Evolutionary conservation across 2,329 filamentous ascomycete genomes (phyloP).

Genomic region (Fusarium temperatum): DNA sequence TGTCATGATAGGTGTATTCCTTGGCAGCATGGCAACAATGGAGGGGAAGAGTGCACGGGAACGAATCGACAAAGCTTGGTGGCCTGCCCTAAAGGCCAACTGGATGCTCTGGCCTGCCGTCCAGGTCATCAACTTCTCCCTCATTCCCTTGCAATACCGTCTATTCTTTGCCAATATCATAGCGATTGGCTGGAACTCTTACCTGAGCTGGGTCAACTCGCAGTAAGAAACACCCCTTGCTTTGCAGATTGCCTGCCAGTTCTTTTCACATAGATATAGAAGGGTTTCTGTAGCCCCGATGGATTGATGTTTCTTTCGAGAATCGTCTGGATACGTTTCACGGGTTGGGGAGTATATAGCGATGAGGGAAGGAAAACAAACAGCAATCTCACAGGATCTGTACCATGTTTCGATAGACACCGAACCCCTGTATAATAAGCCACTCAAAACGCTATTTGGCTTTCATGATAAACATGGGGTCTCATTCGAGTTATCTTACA

Average conservation of each 20-base stretch:
- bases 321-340: not conserved
- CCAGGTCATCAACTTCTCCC: slow-evolving; percentile 86
- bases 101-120: slow-evolving; percentile 89
- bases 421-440: slow-evolving; percentile 15
- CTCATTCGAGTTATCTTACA: slow-evolving; percentile 20
- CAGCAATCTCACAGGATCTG: not conserved
- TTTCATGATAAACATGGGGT: not conserved
- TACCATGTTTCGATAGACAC: slow-evolving; percentile 24
- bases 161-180: slow-evolving; percentile 89
- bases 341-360: slow-evolving; percentile 12
- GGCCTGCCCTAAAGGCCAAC: slow-evolving; percentile 79
- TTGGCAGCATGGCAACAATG: slow-evolving; percentile 84
- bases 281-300: slow-evolving; percentile 14
- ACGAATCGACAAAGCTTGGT: slow-evolving; percentile 77
- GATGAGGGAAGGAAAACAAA: slow-evolving; percentile 3
- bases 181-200: slow-evolving; percentile 73
- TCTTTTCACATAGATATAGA: slow-evolving; percentile 33
- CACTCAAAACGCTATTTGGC: slow-evolving; percentile 2
- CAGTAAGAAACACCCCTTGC: slow-evolving; percentile 36
- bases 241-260: not conserved
- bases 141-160: slow-evolving; percentile 83
- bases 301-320: not conserved
- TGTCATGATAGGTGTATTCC: slow-evolving; percentile 82
- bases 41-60: slow-evolving; percentile 71
- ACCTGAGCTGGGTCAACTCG: slow-evolving; percentile 69